Conservation (phyloP, 1,284 basidiomycete species). For the Fomitopsis betulina region DNA sequence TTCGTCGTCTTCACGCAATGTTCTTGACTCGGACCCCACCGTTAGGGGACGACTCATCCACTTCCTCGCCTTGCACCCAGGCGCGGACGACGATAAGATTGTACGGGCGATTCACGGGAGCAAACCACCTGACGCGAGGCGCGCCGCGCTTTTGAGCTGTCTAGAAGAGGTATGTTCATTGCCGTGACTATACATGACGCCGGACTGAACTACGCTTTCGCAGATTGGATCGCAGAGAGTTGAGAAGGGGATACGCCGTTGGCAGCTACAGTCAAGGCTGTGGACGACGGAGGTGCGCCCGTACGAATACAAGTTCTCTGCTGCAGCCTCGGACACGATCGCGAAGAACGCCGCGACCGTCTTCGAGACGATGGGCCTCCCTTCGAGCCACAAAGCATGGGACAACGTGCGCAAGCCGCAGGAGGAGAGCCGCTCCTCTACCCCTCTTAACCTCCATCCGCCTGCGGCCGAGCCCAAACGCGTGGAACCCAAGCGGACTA, state of each 20-base stretch:
- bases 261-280: constrained; percentile 46
- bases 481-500: constrained; percentile 11
- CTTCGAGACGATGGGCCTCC: constrained; percentile 45
- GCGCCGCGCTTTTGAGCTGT: constrained; percentile 24
- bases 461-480: not conserved
- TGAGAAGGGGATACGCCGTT: constrained; percentile 28
- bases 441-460: not conserved
- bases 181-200: constrained; percentile 37
- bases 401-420: constrained; percentile 24
- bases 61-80: constrained; percentile 44
- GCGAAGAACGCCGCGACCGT: constrained; percentile 44
- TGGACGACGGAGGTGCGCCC: constrained; percentile 65
- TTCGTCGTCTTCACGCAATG: not conserved
- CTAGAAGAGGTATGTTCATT: constrained; percentile 39
- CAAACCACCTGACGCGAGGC: constrained; percentile 15
- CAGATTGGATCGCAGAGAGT: constrained; percentile 15
- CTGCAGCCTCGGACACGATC: constrained; percentile 40
- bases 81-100: constrained; percentile 31
- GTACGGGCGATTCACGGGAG: constrained; percentile 14
- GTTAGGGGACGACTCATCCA: constrained; percentile 49
- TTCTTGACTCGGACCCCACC: not conserved
- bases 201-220: constrained; percentile 27
- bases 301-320: constrained; percentile 49
- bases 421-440: not conserved
- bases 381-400: constrained; percentile 52